Evolutionary conservation across 2,329 filamentous ascomycete genomes (phyloP), one percentile per base, ranked within the genome.

Genomic region (Fusarium fujikuroi): DNA sequence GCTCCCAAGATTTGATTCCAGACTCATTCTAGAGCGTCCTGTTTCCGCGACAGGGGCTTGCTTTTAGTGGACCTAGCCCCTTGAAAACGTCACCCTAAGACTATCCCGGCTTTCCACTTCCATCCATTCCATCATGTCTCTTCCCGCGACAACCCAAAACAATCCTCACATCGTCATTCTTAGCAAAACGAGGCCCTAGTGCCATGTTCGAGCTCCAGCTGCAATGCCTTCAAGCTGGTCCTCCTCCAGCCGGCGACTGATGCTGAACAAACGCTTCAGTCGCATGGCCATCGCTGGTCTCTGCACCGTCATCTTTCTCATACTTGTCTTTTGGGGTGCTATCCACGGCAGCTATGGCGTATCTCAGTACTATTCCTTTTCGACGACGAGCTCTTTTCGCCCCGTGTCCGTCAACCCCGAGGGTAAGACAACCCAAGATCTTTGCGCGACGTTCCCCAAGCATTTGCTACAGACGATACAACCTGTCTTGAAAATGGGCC

Each of bases 401-500:
- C 79, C 80, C 49, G 77, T 81, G 7, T 75, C 71, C 37, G 42
- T 81, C 64, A 70, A 80, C 32, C 73, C 78, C 18, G 25, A 42
- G 19, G 67, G 54, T 36, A 80, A 77, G 68, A 74, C 73, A 12
- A 72, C 62, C 25, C 53, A 76, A 23, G 76, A 81, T 16, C 72
- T 81, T 14, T 81, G 80, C 73, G 77, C 74, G 28, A 79, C 72
- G 37, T 81, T 81, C 57, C 80, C 80, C 28, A 79, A 74, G 60
- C 74, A 81, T 50, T 56, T 81, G 39, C 78, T 81, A 32, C 66
- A 78, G 34, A 64, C 75, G 19, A 75, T 81, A 36, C 80, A 81
- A 60, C 80, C 80, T 25, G 79, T 81, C 40, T 70, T 81, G 46
- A 81, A 81, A 69, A 77, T 81, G 60, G 80, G 80, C 30, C 79